Evolutionary conservation across 805 yeast species (phyloP), one percentile per base, ranked within the genome.

Genomic region (Phaffomyces opuntiae): DNA sequence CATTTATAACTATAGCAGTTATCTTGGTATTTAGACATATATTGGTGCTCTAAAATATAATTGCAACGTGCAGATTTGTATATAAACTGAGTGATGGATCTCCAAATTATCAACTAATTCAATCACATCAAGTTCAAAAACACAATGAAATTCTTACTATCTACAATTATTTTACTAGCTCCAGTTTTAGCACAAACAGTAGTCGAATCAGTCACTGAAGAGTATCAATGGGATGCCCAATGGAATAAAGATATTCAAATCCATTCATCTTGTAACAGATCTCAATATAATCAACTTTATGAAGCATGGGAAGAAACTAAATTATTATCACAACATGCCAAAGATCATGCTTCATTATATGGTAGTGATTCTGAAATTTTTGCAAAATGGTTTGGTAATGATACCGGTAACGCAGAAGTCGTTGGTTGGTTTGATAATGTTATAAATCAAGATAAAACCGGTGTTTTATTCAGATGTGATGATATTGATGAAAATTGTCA

Each of bases 401-500:
- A 68, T 19, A 53, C 64, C n/a, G 59, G 63, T 31, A 51, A 61
- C 32, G 64, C 61, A 31, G 63, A 62, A 36, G 72, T 69, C 14
- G 47, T 66, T 39, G 73, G 74, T 29, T 53, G 60, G 46, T 59
- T 55, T 38, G 68, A 65, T n/a, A 55, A 54, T 36, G 40, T 67
- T 33, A 57, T 63, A n/a, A 57, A 60, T 38, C 63, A 64, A 32
- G 59, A 64, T 25, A 68, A 68, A 46, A 56, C 57, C 19, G 64
- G 63, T 35, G 54, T 61, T 19, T 42, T 67, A 13, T 62, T 64
- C 53, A 57, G 73, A 40, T 69, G 73, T 60, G 74, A 69, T 49
- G 68, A 68, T 46, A 50, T 58, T 14, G 72, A 68, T 48, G 68
- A 66, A 6, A 52, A 57, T 43, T 69, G 73, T 55, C 47, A 60